Evolutionary conservation across 805 yeast species (phyloP).

Genomic region (Yarrowia deformans): DNA sequence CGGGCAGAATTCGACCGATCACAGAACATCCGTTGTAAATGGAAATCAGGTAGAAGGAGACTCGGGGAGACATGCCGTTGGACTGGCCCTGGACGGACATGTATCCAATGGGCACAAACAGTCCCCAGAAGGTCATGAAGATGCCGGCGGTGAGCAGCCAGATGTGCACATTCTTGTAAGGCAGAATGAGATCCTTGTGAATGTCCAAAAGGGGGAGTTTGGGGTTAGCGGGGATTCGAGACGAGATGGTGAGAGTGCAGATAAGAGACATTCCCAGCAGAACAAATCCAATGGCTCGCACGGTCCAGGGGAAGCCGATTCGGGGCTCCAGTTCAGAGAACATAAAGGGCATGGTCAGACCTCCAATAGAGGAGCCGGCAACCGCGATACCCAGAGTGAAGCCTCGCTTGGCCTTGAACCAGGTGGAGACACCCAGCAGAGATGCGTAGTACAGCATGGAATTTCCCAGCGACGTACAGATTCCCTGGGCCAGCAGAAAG

Average conservation of each 20-base stretch:
- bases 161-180: constrained; percentile 42
- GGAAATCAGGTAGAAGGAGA: constrained; percentile 55
- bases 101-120: constrained; percentile 61
- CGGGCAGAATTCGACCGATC: constrained; percentile 64
- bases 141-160: constrained; percentile 47
- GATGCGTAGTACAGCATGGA: constrained; percentile 60
- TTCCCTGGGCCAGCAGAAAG: constrained; percentile 62
- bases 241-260: constrained; percentile 49
- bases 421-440: constrained; percentile 60
- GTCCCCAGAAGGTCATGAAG: constrained; percentile 58
- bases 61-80: constrained; percentile 41
- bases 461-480: constrained; percentile 58
- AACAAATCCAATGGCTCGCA: constrained; percentile 56
- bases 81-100: constrained; percentile 61
- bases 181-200: constrained; percentile 29
- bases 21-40: constrained; percentile 59
- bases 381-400: constrained; percentile 68
- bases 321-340: constrained; percentile 55
- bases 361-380: constrained; percentile 73
- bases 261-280: constrained; percentile 45
- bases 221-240: constrained; percentile 48
- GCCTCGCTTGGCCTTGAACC: constrained; percentile 65
- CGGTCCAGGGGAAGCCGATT: constrained; percentile 67
- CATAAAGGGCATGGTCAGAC: constrained; percentile 65
- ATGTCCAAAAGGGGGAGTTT: constrained; percentile 45